phyloP scores from a whole-genome alignment of 208 protist genomes.

The Zelonia costaricensis region DNA sequence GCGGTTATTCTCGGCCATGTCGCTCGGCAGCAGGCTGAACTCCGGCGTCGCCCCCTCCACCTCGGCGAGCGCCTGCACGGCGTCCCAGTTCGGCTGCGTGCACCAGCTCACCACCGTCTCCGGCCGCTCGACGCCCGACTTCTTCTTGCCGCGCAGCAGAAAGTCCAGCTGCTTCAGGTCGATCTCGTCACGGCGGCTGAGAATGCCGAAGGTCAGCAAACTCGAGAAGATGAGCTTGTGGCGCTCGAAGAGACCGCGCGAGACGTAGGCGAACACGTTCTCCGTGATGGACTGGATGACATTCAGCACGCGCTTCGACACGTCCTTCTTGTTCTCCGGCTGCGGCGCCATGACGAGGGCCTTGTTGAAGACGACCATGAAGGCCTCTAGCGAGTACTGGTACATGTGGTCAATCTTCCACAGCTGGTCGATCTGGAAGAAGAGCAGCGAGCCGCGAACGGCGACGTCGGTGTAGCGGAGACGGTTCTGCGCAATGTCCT shows the following conservation, averaged over 20 bases:
- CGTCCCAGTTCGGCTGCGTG: conserved; percentile 91
- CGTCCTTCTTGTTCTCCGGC: conserved; percentile 93
- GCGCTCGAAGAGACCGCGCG: conserved; percentile 98
- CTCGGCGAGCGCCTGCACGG: conserved; percentile 91
- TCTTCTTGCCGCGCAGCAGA: conserved; percentile 93
- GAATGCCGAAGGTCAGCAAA: conserved; percentile 95
- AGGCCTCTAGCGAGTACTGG: conserved; percentile 97
- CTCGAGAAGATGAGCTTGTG: conserved; percentile 99
- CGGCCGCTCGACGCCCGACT: conserved; percentile 77
- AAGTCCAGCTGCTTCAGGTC: conserved; percentile 93
- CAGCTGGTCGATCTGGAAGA: conserved; percentile 98
- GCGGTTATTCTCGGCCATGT: conserved; percentile 93
- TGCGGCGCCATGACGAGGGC: conserved; percentile 89
- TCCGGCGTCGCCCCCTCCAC: conserved; percentile 88
- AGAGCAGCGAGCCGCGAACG: conserved; percentile 94
- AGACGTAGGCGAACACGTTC: conserved; percentile 95
- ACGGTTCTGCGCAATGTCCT: conserved; percentile 95
- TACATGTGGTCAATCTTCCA: conserved; percentile 99
- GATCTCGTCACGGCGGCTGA: conserved; percentile 81
- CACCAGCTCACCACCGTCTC: conserved; percentile 93
- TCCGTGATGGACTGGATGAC: conserved; percentile 95
- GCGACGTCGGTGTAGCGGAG: conserved; percentile 96
- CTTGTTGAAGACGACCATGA: conserved; percentile 98
- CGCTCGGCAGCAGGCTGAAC: conserved; percentile 84
- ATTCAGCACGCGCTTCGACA: conserved; percentile 90